Conservation (phyloP, 768 basidiomycete species). For the Panellus pusillus region DNA sequence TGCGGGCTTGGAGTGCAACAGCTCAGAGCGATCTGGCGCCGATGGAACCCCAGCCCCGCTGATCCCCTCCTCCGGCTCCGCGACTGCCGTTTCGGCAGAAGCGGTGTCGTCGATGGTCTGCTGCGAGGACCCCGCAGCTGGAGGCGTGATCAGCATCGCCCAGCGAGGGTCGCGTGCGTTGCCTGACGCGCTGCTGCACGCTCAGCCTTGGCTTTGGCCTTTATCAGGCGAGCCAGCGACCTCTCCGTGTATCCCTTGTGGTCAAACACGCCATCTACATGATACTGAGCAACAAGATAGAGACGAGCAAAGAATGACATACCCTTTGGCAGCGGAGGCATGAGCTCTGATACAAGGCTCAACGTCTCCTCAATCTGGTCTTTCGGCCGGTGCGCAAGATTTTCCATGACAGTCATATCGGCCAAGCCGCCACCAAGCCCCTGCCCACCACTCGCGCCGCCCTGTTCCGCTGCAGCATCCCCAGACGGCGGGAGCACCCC, state of each 20-base stretch:
- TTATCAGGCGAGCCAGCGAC: conserved; percentile 69
- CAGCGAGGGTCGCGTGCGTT: conserved; percentile 31
- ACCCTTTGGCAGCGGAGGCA: conserved; percentile 95
- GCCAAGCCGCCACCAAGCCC: conserved; percentile 86
- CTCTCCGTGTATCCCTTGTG: conserved; percentile 89
- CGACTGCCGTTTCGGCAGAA: conserved; percentile 31
- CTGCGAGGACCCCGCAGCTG: conserved; percentile 27
- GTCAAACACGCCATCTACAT: conserved; percentile 91
- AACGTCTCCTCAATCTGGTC: conserved; percentile 96
- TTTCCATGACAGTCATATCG: conserved; percentile 98
- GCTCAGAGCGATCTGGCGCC: conserved; percentile 63
- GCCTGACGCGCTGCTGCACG: conserved; percentile 68
- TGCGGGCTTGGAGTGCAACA: conserved; percentile 71
- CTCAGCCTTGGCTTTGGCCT: conserved; percentile 82
- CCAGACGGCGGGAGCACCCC: conserved; percentile 81
- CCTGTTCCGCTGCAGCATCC: conserved; percentile 57
- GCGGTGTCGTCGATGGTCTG: conserved; percentile 22
- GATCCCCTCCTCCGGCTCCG: conserved; percentile 43
- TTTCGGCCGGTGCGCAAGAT: conserved; percentile 92
- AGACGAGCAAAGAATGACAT: conserved; percentile 15
- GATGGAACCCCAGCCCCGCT: conserved; percentile 32
- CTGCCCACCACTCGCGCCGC: conserved; percentile 62
- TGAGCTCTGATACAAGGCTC: conserved; percentile 83
- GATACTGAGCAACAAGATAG: conserved; percentile 11
- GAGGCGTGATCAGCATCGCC: conserved; percentile 26